These are phyloP conservation scores for Serendipita sp. DNA, from an alignment of 768 basidiomycete genomes.

Conservation along the genomic window DNA sequence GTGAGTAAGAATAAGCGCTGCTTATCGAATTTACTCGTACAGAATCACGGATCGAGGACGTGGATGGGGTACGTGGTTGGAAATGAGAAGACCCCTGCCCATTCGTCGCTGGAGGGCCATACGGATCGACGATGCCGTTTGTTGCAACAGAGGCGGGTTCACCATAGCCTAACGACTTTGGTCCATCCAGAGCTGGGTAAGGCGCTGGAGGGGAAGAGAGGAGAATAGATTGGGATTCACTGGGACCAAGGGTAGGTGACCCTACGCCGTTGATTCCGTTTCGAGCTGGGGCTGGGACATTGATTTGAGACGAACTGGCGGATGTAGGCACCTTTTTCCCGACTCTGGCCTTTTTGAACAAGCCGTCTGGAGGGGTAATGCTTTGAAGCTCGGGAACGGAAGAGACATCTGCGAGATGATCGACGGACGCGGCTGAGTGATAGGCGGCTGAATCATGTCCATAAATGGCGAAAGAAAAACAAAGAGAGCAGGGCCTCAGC, in stretches of 20 bases:
- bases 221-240: not conserved
- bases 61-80: no score
- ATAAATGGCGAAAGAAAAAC: not conserved
- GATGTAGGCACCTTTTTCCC: not conserved
- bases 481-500: not conserved
- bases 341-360: slow-evolving; percentile 1
- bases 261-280: not conserved
- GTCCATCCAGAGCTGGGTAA: no score
- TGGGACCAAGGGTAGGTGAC: not conserved
- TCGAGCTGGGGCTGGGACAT: not conserved
- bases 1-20: no score
- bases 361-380: not conserved
- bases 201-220: no score
- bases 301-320: not conserved
- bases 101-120: no score
- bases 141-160: not conserved
- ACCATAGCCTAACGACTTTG: not conserved
- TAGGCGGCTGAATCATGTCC: not conserved
- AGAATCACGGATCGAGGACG: no score
- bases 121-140: no score
- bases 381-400: not conserved
- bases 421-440: not conserved
- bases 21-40: no score
- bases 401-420: not conserved
- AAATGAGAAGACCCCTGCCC: no score